These are phyloP conservation scores for Crataegus laevigata DNA, from an alignment of 306 rosid genomes.

Conservation along the genomic window DNA sequence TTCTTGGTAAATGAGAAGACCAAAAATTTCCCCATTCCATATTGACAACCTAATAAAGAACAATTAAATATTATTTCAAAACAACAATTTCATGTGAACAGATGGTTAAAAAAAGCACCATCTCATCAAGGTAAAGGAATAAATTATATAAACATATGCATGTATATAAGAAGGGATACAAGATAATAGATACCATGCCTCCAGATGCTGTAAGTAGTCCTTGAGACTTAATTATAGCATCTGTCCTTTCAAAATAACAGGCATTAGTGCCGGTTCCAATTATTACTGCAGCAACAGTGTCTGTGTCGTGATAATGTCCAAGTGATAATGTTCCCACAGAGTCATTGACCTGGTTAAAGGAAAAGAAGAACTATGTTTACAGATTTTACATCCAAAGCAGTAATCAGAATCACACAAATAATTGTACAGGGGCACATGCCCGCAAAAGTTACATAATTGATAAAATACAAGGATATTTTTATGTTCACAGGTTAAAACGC, in stretches of 20 bases:
- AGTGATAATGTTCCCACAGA: constrained; percentile 87
- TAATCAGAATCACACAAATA: background rate
- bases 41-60: constrained; percentile 59
- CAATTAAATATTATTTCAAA: background rate
- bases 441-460: background rate
- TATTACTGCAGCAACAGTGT: constrained; percentile 86
- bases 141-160: background rate
- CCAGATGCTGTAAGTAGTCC: constrained; percentile 76
- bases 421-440: background rate
- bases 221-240: constrained; percentile 82
- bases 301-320: constrained; percentile 78
- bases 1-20: constrained; percentile 92
- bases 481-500: background rate
- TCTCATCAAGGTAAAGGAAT: background rate
- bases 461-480: background rate
- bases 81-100: background rate
- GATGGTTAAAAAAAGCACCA: background rate
- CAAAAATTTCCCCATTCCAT: constrained; percentile 98
- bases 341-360: constrained; percentile 67
- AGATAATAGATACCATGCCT: constrained; percentile 52
- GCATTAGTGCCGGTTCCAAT: constrained; percentile 96
- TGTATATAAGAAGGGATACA: background rate
- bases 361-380: background rate
- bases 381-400: background rate
- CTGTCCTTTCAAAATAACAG: constrained; percentile 79